These are phyloP conservation scores for Galerina sulciceps DNA, from an alignment of 768 basidiomycete genomes.

Conservation along the genomic window DNA sequence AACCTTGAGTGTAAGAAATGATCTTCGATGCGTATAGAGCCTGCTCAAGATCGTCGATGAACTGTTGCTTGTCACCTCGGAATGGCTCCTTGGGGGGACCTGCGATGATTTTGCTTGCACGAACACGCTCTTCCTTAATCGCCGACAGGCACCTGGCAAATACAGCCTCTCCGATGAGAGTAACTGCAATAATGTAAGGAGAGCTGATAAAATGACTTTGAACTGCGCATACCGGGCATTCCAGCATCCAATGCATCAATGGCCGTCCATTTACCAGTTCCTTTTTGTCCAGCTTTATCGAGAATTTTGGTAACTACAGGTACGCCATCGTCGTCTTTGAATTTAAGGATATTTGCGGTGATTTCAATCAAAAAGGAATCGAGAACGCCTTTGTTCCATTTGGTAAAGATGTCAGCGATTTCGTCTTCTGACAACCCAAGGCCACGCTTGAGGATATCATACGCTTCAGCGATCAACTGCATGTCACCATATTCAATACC, in stretches of 20 bases:
- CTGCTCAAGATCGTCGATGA: constrained; percentile 99
- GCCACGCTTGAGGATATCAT: constrained; percentile 97
- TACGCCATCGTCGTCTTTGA: constrained; percentile 94
- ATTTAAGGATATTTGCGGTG: constrained; percentile 94
- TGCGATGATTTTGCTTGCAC: constrained; percentile 88
- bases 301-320: constrained; percentile 93
- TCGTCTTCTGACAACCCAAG: constrained; percentile 85
- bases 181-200: constrained; percentile 59
- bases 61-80: constrained; percentile 97
- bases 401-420: constrained; percentile 92
- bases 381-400: constrained; percentile 98
- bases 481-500: constrained; percentile 99
- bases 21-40: constrained; percentile 99
- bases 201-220: constrained; percentile 7
- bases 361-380: constrained; percentile 99
- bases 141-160: constrained; percentile 98
- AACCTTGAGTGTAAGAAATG: constrained; percentile 99
- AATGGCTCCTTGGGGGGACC: constrained; percentile 93
- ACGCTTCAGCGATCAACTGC: constrained; percentile 98
- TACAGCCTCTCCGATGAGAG: constrained; percentile 98
- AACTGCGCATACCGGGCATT: constrained; percentile 65
- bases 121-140: constrained; percentile 93
- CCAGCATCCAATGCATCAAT: constrained; percentile 95
- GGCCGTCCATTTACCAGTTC: constrained; percentile 99
- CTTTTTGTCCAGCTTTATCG: constrained; percentile 97